A percentile compares a stretch with the other conserved stretches of the same genome.
phyloP scores from a whole-genome alignment of 352 stramenopile genomes.

The Globisporangium polare region DNA sequence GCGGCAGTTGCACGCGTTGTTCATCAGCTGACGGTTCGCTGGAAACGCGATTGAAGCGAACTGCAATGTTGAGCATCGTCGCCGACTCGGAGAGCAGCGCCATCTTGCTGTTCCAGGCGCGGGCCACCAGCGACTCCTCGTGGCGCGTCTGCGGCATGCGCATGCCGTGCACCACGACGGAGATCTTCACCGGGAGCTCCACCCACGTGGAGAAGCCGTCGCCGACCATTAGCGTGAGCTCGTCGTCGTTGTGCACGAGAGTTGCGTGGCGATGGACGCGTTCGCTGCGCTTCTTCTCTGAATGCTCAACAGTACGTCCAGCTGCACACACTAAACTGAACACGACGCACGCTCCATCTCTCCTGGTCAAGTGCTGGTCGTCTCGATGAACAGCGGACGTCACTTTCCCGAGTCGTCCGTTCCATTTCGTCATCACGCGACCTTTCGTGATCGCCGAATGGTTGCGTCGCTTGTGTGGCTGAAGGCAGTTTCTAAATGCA shows the following conservation, averaged over 20 bases:
- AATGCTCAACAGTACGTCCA: too few relatives aligned
- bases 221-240: constrained; percentile 21
- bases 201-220: constrained; percentile 21
- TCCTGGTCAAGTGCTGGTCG: too few relatives aligned
- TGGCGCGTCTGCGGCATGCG: constrained; percentile 21
- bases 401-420: too few relatives aligned
- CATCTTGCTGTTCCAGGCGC: constrained; percentile 43
- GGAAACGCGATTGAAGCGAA: constrained; percentile 30
- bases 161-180: constrained; percentile 21
- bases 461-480: too few relatives aligned
- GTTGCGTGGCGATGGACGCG: too few relatives aligned
- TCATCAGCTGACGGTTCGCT: constrained; percentile 7
- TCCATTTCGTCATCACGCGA: too few relatives aligned
- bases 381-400: too few relatives aligned
- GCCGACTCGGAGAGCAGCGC: constrained; percentile 22
- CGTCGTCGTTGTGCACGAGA: constrained; percentile 11
- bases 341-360: too few relatives aligned
- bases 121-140: constrained; percentile 11
- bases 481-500: too few relatives aligned
- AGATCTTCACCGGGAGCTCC: constrained; percentile 10
- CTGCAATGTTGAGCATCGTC: constrained; percentile 22
- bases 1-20: constrained; percentile 23
- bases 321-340: too few relatives aligned
- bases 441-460: too few relatives aligned
- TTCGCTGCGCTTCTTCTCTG: too few relatives aligned